Conservation (phyloP, 2,329 filamentous ascomycete species). For the Zasmidium angulare region DNA sequence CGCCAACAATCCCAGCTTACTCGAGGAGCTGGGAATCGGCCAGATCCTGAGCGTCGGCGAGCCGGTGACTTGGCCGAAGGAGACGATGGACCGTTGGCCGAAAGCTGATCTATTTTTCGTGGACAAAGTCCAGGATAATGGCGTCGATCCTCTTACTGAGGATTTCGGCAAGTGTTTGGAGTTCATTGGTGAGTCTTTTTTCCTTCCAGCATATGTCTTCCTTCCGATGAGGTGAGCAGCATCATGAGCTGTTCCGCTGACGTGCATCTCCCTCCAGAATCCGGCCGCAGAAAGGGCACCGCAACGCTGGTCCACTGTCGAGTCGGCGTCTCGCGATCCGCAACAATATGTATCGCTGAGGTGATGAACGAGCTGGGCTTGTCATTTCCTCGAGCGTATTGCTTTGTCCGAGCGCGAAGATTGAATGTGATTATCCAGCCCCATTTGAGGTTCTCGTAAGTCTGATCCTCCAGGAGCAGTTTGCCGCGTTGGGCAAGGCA, state of each 20-base stretch:
- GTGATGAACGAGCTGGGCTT: slow-evolving; percentile 81
- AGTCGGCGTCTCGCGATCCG: slow-evolving; percentile 91
- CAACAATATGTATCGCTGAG: slow-evolving; percentile 98
- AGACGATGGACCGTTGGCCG: slow-evolving; percentile 70
- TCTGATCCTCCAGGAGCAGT: slow-evolving; percentile 2
- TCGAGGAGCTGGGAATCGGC: slow-evolving; percentile 76
- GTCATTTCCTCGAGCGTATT: slow-evolving; percentile 90
- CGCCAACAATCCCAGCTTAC: slow-evolving; percentile 86
- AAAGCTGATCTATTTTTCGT: slow-evolving; percentile 76
- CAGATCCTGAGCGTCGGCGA: slow-evolving; percentile 93
- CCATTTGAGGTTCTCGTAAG: slow-evolving; percentile 82
- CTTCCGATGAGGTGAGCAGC: background rate
- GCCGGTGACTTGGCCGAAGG: slow-evolving; percentile 74
- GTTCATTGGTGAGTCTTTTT: slow-evolving; percentile 75
- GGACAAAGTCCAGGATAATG: slow-evolving; percentile 90
- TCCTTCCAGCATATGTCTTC: slow-evolving; percentile 1
- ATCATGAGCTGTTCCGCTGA: slow-evolving; percentile 15
- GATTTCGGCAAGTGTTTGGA: slow-evolving; percentile 83
- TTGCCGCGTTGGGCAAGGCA: background rate
- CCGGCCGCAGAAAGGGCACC: slow-evolving; percentile 71
- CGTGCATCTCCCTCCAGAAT: slow-evolving; percentile 54
- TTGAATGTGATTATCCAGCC: slow-evolving; percentile 98
- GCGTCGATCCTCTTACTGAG: slow-evolving; percentile 84
- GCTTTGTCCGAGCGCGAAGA: slow-evolving; percentile 86
- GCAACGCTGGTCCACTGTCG: slow-evolving; percentile 95